phyloP scores from a whole-genome alignment of 179 eudicot genomes.

The Silene coronaria region DNA sequence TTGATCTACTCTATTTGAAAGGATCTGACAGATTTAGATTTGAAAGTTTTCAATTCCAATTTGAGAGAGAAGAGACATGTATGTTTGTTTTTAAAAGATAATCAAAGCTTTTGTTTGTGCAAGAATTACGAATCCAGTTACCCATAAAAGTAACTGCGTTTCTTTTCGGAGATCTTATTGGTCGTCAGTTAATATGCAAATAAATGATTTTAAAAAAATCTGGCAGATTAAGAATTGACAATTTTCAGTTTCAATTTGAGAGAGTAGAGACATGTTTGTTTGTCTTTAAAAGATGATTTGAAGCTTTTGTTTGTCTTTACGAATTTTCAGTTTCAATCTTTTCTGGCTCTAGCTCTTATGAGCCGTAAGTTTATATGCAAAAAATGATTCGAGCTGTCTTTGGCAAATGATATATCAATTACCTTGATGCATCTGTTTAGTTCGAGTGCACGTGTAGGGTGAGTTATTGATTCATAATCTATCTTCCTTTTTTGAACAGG shows the following conservation, averaged over 20 bases:
- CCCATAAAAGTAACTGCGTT: not conserved
- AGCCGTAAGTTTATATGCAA: no score
- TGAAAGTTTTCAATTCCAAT: not conserved
- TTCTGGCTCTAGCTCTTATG: no score
- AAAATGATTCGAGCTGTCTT: no score
- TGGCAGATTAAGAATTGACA: not conserved
- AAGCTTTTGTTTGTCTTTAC: not conserved
- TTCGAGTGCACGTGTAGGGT: not conserved
- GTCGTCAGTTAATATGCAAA: not conserved
- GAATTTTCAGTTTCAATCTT: no score
- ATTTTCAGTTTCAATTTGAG: not conserved
- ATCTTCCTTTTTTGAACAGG: slow-evolving; percentile 36
- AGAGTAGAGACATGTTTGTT: no score
- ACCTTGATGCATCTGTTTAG: not conserved
- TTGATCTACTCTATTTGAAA: not conserved
- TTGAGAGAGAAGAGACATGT: no score
- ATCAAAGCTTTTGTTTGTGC: not conserved
- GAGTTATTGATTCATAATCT: not conserved
- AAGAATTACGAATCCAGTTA: not conserved
- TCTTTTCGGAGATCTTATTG: not conserved
- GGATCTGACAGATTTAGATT: not conserved
- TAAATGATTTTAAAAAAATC: not conserved
- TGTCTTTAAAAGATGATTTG: not conserved
- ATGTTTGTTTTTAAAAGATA: not conserved
- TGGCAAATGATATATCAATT: not conserved